A percentile compares a stretch with the other conserved stretches of the same genome.
These are phyloP conservation scores for Oldenlandia corymbosa DNA, from an alignment of 257 asterid genomes.

Conservation along the genomic window DNA sequence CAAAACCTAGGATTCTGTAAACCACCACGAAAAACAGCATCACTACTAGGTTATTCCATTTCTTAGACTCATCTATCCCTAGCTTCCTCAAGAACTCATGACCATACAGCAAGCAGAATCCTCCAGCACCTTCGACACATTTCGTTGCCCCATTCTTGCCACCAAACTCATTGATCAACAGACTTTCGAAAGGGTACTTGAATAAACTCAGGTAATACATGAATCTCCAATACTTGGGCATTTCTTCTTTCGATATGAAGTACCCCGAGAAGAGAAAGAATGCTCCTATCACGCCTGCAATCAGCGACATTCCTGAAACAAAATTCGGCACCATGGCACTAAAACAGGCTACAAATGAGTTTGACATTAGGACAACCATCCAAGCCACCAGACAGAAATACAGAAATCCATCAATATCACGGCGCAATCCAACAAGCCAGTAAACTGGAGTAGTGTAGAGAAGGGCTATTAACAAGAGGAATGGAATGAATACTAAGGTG, in stretches of 20 bases:
- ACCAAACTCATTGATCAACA: constrained; percentile 69
- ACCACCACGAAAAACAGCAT: constrained; percentile 53
- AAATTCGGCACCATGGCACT: constrained; percentile 57
- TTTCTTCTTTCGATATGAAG: constrained; percentile 50
- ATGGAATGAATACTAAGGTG: constrained; percentile 61
- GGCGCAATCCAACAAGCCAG: constrained; percentile 64
- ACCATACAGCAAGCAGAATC: constrained; percentile 48
- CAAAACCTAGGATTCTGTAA: constrained; percentile 48
- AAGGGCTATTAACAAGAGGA: constrained; percentile 51
- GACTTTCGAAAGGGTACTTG: constrained; percentile 76
- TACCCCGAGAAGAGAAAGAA: constrained; percentile 83
- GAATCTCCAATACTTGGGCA: constrained; percentile 58
- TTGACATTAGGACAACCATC: constrained; percentile 53
- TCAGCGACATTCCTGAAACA: constrained; percentile 55
- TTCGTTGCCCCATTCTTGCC: constrained; percentile 43
- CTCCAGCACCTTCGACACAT: constrained; percentile 46
- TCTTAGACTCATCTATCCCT: constrained; percentile 52
- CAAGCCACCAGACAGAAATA: constrained; percentile 57
- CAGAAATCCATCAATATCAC: constrained; percentile 31
- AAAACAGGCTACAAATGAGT: constrained; percentile 69
- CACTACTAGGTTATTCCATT: constrained; percentile 50
- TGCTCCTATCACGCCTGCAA: constrained; percentile 50
- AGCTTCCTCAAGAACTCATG: constrained; percentile 41
- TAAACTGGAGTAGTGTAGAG: constrained; percentile 54
- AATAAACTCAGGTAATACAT: constrained; percentile 64